These are phyloP conservation scores for Tarenaya hassleriana DNA, from an alignment of 345 rosid species.

Conservation along the genomic window DNA sequence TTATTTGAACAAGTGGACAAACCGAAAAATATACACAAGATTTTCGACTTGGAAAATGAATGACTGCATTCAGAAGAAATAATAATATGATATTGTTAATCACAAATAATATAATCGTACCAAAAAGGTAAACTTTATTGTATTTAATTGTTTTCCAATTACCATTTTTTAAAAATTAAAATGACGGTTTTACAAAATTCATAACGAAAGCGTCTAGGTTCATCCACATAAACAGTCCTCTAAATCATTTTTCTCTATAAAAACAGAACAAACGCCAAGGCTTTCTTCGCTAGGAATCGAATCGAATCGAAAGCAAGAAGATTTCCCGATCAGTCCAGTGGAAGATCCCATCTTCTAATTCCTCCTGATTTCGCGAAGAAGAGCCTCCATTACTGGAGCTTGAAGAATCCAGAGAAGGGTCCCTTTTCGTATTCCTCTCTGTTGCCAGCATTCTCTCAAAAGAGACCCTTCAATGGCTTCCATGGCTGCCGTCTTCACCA, in stretches of 20 bases:
- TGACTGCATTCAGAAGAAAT: no score
- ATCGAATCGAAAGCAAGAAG: background rate
- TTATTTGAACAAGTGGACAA: no score
- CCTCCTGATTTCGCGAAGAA: no score
- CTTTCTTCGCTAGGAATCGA: slow-evolving; percentile 17
- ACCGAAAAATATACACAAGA: no score
- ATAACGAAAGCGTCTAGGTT: slow-evolving; percentile 21
- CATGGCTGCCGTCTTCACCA: slow-evolving; percentile 34
- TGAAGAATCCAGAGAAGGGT: background rate
- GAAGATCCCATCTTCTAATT: background rate
- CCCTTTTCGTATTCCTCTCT: slow-evolving; percentile 5
- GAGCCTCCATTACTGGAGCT: slow-evolving; percentile 15
- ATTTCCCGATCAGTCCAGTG: background rate
- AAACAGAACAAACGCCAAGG: slow-evolving; percentile 5
- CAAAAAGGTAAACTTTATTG: no score
- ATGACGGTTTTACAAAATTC: background rate
- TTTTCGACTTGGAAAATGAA: no score
- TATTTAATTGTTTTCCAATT: background rate
- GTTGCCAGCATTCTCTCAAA: background rate
- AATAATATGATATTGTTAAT: no score
- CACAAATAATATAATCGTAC: no score
- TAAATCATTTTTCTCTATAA: slow-evolving; percentile 13
- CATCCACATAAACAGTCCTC: slow-evolving; percentile 8
- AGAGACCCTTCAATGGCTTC: slow-evolving; percentile 45
- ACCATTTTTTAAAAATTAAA: background rate